Evolutionary conservation across 2,329 filamentous ascomycete species (phyloP).

Genomic region (Elsinoe ampelina): DNA sequence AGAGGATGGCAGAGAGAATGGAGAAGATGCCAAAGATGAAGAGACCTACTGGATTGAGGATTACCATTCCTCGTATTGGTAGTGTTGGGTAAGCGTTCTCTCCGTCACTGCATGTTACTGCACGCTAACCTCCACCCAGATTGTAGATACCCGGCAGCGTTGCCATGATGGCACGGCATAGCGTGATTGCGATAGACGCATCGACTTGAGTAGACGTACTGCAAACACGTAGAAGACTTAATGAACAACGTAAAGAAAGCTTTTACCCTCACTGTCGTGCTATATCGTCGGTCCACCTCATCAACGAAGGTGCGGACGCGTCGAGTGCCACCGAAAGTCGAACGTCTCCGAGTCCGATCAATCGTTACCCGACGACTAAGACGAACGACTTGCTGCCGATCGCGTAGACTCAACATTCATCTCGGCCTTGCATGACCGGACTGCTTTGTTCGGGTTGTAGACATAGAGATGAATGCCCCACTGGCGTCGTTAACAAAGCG

Average conservation of each 20-base stretch:
- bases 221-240: background rate
- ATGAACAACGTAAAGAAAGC: background rate
- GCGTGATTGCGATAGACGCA: constrained; percentile 1
- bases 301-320: no score
- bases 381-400: no score
- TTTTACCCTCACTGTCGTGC: background rate
- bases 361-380: no score
- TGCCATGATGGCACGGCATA: background rate
- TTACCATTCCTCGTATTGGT: constrained; percentile 7
- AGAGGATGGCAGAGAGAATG: constrained; percentile 9
- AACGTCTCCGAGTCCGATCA: no score
- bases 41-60: background rate
- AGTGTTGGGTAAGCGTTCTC: constrained; percentile 10
- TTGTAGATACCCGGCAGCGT: background rate
- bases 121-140: background rate
- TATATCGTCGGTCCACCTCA: no score
- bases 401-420: no score
- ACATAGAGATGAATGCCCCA: no score
- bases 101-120: background rate
- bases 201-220: background rate
- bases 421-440: no score
- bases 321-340: no score
- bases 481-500: no score
- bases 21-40: constrained; percentile 12
- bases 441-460: no score